Evolutionary conservation across 2,329 filamentous ascomycete genomes (phyloP).

Genomic region (Botrytis hyacinthi): DNA sequence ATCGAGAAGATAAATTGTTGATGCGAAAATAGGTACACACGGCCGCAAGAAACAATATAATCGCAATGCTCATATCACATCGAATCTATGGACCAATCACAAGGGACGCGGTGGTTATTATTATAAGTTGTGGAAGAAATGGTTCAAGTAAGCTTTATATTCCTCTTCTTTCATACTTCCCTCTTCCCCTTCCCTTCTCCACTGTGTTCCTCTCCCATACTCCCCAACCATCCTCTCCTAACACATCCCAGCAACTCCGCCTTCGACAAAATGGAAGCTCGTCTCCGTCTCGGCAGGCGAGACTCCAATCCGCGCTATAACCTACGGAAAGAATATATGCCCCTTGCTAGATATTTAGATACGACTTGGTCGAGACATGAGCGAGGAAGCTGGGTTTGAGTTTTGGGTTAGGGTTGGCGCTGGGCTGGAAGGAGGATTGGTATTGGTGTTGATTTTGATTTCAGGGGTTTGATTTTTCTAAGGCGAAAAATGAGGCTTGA

Average conservation of each 20-base stretch:
- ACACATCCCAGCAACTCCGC: conserved; percentile 22
- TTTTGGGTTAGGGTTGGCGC: neutral
- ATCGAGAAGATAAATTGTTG: no score
- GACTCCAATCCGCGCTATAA: neutral
- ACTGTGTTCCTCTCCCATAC: no score
- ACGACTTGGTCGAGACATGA: neutral
- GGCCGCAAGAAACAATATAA: conserved; percentile 17
- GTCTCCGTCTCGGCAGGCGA: conserved; percentile 19
- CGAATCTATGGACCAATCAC: conserved; percentile 31
- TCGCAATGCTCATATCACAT: conserved; percentile 15
- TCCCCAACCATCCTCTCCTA: neutral
- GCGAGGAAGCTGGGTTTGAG: neutral
- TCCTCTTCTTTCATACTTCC: neutral
- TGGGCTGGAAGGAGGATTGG: neutral
- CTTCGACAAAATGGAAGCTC: conserved; percentile 29
- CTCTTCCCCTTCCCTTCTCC: no score
- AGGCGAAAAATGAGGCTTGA: neutral
- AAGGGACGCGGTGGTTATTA: conserved; percentile 30
- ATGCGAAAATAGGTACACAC: conserved; percentile 36
- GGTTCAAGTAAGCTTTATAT: conserved; percentile 28
- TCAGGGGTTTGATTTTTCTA: accelerated
- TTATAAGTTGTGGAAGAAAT: conserved; percentile 33
- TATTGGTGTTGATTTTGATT: neutral
- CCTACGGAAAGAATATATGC: neutral
- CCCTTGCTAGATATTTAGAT: neutral